A percentile compares a stretch with the other conserved stretches of the same genome.
These are phyloP conservation scores for Lupinus albus DNA, from an alignment of 306 rosid species.

Conservation along the genomic window DNA sequence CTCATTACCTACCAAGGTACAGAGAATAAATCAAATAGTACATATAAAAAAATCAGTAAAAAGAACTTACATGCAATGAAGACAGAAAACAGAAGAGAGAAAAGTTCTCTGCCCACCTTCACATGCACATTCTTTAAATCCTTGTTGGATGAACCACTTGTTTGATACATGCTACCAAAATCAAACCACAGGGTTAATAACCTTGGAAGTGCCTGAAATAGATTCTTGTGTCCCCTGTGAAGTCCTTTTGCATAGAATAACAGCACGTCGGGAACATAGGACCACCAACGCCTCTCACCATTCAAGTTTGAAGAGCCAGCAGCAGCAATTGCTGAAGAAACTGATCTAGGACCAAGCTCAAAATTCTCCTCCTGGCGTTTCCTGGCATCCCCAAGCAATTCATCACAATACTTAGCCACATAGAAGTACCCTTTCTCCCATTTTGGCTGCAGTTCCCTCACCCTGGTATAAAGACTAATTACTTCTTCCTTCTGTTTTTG, in stretches of 20 bases:
- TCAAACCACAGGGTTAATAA: slow-evolving; percentile 96
- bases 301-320: slow-evolving; percentile 65
- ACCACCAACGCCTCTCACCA: slow-evolving; percentile 86
- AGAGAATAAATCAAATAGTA: slow-evolving; percentile 34
- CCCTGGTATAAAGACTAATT: slow-evolving; percentile 77
- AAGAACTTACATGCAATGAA: slow-evolving; percentile 36
- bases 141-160: slow-evolving; percentile 62
- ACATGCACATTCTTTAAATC: slow-evolving; percentile 62
- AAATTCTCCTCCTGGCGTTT: slow-evolving; percentile 85
- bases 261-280: slow-evolving; percentile 79
- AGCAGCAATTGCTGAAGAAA: slow-evolving; percentile 53
- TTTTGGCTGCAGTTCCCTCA: slow-evolving; percentile 88
- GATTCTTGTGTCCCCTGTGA: slow-evolving; percentile 93
- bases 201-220: slow-evolving; percentile 98
- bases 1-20: slow-evolving; percentile 62
- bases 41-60: slow-evolving; percentile 31
- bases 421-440: slow-evolving; percentile 98
- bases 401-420: slow-evolving; percentile 92
- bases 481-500: slow-evolving; percentile 99
- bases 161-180: slow-evolving; percentile 83
- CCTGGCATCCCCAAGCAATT: slow-evolving; percentile 91
- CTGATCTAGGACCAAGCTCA: slow-evolving; percentile 60
- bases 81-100: slow-evolving; percentile 32
- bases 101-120: slow-evolving; percentile 53
- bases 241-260: slow-evolving; percentile 93